Base-by-base conservation (phyloP, 2,329 filamentous ascomycete genomes). In the Anisogramma anomala region DNA sequence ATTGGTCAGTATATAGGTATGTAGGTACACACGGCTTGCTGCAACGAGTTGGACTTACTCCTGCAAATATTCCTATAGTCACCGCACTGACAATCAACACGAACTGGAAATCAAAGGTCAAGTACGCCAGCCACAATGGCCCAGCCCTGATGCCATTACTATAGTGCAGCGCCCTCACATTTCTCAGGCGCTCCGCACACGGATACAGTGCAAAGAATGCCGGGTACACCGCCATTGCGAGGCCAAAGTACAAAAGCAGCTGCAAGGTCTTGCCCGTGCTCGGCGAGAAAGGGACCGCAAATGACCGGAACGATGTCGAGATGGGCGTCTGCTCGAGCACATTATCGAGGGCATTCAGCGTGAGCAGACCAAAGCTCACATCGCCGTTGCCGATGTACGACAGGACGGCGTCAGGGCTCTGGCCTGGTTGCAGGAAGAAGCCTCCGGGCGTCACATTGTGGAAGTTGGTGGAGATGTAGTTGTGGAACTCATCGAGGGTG, bases 191-290 rank as follows among this genome's bases (percentile, higher is more conserved):
- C 59, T 95, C 88, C 20, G 83, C 67, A n/a, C 85, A 94, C 0
- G 86, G 84, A 54, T 95, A 95, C 4, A 95, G 66, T 0, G 84
- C 76, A 52, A 94, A 93, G 66, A 95, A 88, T 11, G 82, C 85
- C 1, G 88, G 86, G 52, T 82, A 91, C 1, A 79, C 78, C 6
- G 75, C 71, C 60, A 93, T 77, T 1, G 81, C 84, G 7, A 95
- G 69, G 11, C 82, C 78, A 56, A 91, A 82, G 60, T 94, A 94
- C 7, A 84, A 68, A 30, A 89, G 75, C 14, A 94, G 68, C 55
- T 93, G 84, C 18, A 94, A 62, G 1, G 80, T 79, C 37, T 88
- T 69, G 15, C 84, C 84, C 7, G 78, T 75, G 15, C 68, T 67
- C 0, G 83, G 76, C 19, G 72, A 65, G 62, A 79, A 88, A 0